Conservation (phyloP, 129 eudicot species). For the Artemisia tridentata region DNA sequence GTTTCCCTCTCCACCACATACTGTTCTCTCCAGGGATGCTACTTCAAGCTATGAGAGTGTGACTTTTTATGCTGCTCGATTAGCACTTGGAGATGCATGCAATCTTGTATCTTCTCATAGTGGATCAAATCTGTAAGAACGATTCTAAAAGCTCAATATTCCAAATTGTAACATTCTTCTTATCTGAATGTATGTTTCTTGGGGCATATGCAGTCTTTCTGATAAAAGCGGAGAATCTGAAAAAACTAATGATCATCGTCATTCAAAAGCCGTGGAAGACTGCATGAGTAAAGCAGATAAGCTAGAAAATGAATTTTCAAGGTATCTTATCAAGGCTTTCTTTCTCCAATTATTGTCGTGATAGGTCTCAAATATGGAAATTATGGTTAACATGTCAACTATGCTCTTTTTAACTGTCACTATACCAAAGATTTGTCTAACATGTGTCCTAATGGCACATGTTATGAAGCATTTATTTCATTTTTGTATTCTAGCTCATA, state of each 20-base stretch:
- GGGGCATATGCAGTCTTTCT: slow-evolving; percentile 25
- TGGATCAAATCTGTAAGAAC: slow-evolving; percentile 47
- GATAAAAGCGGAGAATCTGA: slow-evolving; percentile 43
- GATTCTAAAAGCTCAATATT: slow-evolving; percentile 1
- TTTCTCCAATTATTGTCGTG: background rate
- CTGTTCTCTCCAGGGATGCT: slow-evolving; percentile 55
- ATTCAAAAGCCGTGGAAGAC: slow-evolving; percentile 46
- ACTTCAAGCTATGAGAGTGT: slow-evolving; percentile 41
- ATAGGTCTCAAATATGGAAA: background rate
- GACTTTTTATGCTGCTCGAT: slow-evolving; percentile 53
- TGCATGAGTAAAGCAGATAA: slow-evolving; percentile 48
- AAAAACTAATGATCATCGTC: slow-evolving; percentile 33
- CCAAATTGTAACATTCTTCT: background rate
- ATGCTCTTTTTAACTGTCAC: background rate
- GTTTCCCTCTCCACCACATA: slow-evolving; percentile 56
- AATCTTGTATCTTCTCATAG: slow-evolving; percentile 44
- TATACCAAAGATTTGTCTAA: background rate
- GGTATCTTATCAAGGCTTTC: slow-evolving; percentile 38
- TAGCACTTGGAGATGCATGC: slow-evolving; percentile 76
- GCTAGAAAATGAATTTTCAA: slow-evolving; percentile 59
- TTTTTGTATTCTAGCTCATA: no score
- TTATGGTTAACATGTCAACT: background rate
- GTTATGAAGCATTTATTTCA: no score
- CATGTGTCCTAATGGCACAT: no score
- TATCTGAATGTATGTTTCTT: background rate